Percentiles rank a stretch among this genome's conserved stretches.
phyloP scores from a whole-genome alignment of 306 rosid genomes.

The Ammopiptanthus mongolicus region DNA sequence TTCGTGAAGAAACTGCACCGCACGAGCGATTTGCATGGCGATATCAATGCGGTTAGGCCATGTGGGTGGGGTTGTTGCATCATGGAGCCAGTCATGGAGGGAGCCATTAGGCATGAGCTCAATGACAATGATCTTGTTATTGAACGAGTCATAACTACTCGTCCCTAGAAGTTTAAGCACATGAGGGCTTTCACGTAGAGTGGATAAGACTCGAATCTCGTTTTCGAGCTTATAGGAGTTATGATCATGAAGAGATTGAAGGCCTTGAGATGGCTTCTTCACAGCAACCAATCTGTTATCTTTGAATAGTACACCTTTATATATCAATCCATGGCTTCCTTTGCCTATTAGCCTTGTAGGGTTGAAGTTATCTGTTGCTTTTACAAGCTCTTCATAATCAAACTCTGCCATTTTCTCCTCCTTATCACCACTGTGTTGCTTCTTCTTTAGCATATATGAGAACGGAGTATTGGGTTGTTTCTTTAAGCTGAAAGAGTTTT shows the following conservation, averaged over 20 bases:
- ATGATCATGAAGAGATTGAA: background rate
- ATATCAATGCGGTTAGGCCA: constrained; percentile 46
- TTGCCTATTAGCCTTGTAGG: constrained; percentile 36
- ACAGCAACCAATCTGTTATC: constrained; percentile 33
- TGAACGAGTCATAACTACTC: constrained; percentile 2
- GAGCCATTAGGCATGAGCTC: constrained; percentile 57
- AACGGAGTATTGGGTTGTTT: too few species aligned
- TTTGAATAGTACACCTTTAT: constrained; percentile 21
- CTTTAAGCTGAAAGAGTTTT: too few species aligned
- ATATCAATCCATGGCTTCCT: constrained; percentile 63
- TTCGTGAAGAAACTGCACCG: constrained; percentile 44
- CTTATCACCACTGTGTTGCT: background rate
- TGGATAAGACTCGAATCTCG: constrained; percentile 31
- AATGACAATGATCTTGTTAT: constrained; percentile 35
- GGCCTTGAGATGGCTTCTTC: constrained; percentile 32
- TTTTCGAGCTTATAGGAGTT: constrained; percentile 35
- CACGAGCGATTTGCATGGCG: constrained; percentile 39
- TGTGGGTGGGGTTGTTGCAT: constrained; percentile 13
- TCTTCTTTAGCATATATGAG: background rate
- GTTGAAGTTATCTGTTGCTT: constrained; percentile 46
- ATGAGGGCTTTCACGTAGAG: constrained; percentile 19
- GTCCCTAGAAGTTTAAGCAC: constrained; percentile 43
- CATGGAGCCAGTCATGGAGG: constrained; percentile 44
- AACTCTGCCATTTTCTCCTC: constrained; percentile 20
- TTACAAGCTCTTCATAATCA: constrained; percentile 39